Evolutionary conservation across 768 basidiomycete genomes (phyloP).

Genomic region (Postia placenta): DNA sequence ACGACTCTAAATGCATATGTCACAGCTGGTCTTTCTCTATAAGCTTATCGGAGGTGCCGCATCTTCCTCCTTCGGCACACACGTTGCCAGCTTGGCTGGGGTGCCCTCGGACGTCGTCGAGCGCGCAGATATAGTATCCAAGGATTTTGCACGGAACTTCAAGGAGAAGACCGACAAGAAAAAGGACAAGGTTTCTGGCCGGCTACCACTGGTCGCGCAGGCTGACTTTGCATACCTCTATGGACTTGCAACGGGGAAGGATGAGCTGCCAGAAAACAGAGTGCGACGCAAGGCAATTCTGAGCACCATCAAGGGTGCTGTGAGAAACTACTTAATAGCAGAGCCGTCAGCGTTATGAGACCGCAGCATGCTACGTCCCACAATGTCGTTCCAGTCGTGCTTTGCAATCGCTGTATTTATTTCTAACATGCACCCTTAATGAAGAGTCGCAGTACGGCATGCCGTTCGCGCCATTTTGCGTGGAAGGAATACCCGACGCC

Average conservation of each 20-base stretch:
- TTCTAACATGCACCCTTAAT: too few species aligned
- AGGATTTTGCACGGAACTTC: constrained; percentile 84
- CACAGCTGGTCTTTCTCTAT: constrained; percentile 87
- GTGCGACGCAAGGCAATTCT: constrained; percentile 50
- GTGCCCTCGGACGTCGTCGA: constrained; percentile 81
- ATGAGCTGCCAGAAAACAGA: constrained; percentile 45
- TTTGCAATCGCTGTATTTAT: too few species aligned
- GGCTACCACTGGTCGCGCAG: constrained; percentile 74
- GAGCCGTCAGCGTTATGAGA: too few species aligned
- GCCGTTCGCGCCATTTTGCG: too few species aligned
- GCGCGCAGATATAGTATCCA: constrained; percentile 83
- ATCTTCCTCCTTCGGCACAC: constrained; percentile 85
- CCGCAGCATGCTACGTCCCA: too few species aligned
- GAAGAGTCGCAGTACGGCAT: too few species aligned
- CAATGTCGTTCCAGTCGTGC: too few species aligned
- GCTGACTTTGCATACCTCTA: constrained; percentile 86
- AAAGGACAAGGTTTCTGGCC: constrained; percentile 45
- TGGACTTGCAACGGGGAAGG: constrained; percentile 49
- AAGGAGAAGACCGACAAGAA: constrained; percentile 69
- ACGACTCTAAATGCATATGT: not conserved
- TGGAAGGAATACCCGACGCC: too few species aligned
- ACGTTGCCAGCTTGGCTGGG: constrained; percentile 93
- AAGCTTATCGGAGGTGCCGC: constrained; percentile 89
- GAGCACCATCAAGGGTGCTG: constrained; percentile 42
- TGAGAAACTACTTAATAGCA: constrained; percentile 26